Percentiles rank a stretch among this genome's conserved stretches.
These are phyloP conservation scores for Cucurbita maxima DNA, from an alignment of 306 rosid genomes.

Conservation along the genomic window DNA sequence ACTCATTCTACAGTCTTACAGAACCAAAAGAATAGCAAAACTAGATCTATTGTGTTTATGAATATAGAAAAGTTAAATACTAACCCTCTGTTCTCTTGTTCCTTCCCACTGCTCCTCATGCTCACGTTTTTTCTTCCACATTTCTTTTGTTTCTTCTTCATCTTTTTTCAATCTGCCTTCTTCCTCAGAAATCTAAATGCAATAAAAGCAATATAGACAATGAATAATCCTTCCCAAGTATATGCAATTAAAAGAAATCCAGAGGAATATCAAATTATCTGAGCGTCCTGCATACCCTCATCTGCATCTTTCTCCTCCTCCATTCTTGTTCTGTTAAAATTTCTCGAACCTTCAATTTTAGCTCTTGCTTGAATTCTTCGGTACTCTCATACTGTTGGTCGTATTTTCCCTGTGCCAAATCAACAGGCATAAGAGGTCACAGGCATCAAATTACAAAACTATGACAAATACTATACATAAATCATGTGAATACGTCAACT, in stretches of 20 bases:
- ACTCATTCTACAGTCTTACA: background rate
- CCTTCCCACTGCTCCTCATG: conserved; percentile 99
- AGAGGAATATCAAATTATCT: background rate
- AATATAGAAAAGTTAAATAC: conserved; percentile 18
- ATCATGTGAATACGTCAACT: background rate
- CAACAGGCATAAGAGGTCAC: conserved; percentile 5
- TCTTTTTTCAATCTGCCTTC: conserved; percentile 94
- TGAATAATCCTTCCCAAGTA: background rate
- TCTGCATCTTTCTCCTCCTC: conserved; percentile 97
- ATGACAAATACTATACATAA: background rate
- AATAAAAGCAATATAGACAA: conserved; percentile 3
- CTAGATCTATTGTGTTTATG: background rate
- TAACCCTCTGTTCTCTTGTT: conserved; percentile 87
- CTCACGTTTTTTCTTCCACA: conserved; percentile 98
- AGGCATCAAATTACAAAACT: background rate
- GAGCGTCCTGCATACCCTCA: conserved; percentile 55
- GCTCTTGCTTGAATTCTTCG: conserved; percentile 78
- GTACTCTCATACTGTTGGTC: conserved; percentile 70
- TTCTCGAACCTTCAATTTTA: conserved; percentile 81
- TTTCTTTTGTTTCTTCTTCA: conserved; percentile 89
- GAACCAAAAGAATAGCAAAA: background rate
- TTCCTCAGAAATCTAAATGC: conserved; percentile 85
- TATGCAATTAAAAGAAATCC: background rate
- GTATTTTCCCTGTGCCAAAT: conserved; percentile 63
- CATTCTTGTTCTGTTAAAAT: conserved; percentile 94